Evolutionary conservation across 2,329 filamentous ascomycete species (phyloP).

Genomic region (Aspergillus aculeatinus): DNA sequence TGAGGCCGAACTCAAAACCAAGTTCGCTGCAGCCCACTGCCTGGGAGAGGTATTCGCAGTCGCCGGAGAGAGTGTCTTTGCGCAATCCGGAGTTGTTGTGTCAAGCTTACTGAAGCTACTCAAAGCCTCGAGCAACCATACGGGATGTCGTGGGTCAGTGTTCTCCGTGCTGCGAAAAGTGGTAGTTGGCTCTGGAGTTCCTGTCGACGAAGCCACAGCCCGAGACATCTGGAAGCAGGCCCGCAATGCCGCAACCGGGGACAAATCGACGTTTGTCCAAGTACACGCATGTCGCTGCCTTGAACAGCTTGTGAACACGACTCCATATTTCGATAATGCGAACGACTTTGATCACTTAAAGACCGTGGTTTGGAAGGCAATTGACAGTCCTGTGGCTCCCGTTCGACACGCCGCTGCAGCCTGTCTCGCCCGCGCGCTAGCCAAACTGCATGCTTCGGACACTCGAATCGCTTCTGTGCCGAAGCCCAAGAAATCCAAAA

Average conservation of each 20-base stretch:
- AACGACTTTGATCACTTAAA: slow-evolving; percentile 89
- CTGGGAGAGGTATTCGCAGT: slow-evolving; percentile 84
- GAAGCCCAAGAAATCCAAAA: slow-evolving; percentile 69
- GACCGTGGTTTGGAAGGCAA: slow-evolving; percentile 76
- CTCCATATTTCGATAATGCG: slow-evolving; percentile 80
- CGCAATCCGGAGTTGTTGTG: slow-evolving; percentile 73
- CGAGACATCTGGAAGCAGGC: slow-evolving; percentile 92
- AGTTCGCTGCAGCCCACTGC: slow-evolving; percentile 84
- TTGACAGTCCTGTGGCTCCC: slow-evolving; percentile 72
- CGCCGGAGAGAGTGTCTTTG: slow-evolving; percentile 91
- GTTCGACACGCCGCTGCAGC: slow-evolving; percentile 85
- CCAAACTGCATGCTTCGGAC: slow-evolving; percentile 73
- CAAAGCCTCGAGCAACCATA: slow-evolving; percentile 75
- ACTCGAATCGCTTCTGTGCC: slow-evolving; percentile 53
- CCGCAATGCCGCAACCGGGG: slow-evolving; percentile 69
- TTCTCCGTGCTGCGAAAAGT: slow-evolving; percentile 76
- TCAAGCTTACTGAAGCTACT: slow-evolving; percentile 72
- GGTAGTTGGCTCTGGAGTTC: slow-evolving; percentile 68
- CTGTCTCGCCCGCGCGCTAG: slow-evolving; percentile 77
- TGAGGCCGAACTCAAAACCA: slow-evolving; percentile 74
- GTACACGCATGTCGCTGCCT: slow-evolving; percentile 76
- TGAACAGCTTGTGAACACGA: slow-evolving; percentile 68
- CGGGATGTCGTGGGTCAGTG: slow-evolving; percentile 75
- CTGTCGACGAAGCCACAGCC: slow-evolving; percentile 80
- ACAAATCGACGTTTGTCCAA: slow-evolving; percentile 82